These are phyloP conservation scores for Ustulina deusta DNA, from an alignment of 2,329 filamentous ascomycete species.

Conservation along the genomic window DNA sequence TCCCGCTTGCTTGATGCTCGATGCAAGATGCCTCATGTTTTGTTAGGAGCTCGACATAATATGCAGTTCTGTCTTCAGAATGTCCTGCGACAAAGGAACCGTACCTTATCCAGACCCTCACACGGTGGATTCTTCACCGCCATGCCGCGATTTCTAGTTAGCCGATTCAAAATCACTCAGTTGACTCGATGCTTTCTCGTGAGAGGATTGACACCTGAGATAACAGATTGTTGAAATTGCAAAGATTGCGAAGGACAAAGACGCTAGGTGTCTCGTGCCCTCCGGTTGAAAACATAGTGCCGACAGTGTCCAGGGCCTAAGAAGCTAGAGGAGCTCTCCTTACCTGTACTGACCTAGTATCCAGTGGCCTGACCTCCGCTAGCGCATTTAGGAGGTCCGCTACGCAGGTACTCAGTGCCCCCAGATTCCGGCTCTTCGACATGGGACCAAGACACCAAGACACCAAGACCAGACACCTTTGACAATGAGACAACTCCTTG, in stretches of 20 bases:
- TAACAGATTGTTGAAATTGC: neutral
- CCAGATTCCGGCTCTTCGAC: no score
- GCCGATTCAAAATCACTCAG: neutral
- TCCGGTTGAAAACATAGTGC: neutral
- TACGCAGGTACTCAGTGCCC: neutral
- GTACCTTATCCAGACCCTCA: no score
- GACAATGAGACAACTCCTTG: neutral
- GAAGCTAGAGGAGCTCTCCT: neutral
- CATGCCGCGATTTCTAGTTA: neutral
- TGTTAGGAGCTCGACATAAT: no score
- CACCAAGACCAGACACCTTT: no score
- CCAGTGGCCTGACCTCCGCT: neutral
- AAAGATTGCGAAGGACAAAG: no score
- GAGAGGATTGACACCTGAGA: neutral
- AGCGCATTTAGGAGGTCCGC: neutral
- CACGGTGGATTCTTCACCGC: no score
- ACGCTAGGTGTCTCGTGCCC: neutral
- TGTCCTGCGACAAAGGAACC: no score
- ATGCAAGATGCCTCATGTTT: no score
- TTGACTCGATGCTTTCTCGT: neutral
- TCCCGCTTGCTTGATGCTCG: no score
- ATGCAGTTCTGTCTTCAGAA: no score
- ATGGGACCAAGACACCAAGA: no score
- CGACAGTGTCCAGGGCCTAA: neutral
- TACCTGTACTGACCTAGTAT: neutral